These are phyloP conservation scores for Crithidia expoeki DNA, from an alignment of 208 protist genomes.

Conservation along the genomic window DNA sequence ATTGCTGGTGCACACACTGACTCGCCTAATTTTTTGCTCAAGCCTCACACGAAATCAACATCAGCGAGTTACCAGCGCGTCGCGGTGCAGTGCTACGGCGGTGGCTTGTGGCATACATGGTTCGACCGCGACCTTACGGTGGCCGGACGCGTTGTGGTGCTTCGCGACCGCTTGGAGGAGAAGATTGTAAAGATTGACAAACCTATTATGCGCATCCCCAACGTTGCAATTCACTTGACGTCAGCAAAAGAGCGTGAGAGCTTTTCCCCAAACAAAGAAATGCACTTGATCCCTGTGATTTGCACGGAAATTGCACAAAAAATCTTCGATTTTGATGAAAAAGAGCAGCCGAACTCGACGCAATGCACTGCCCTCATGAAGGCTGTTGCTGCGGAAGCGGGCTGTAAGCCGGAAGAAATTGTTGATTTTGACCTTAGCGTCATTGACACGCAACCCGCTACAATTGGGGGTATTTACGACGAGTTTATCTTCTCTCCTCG, in stretches of 20 bases:
- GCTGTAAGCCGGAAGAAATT: slow-evolving; percentile 82
- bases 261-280: slow-evolving; percentile 96
- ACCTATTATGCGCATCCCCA: slow-evolving; percentile 95
- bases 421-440: slow-evolving; percentile 96
- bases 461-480: slow-evolving; percentile 90
- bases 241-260: slow-evolving; percentile 60
- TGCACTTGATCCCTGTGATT: slow-evolving; percentile 94
- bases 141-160: slow-evolving; percentile 81
- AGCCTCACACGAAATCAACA: slow-evolving; percentile 58
- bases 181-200: slow-evolving; percentile 84
- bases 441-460: slow-evolving; percentile 91
- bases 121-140: slow-evolving; percentile 91
- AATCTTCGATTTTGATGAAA: slow-evolving; percentile 19
- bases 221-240: slow-evolving; percentile 96
- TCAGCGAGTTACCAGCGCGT: slow-evolving; percentile 61
- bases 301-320: slow-evolving; percentile 47
- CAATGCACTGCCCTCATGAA: slow-evolving; percentile 85
- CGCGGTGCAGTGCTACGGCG: slow-evolving; percentile 87
- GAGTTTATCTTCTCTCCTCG: slow-evolving; percentile 97
- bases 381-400: slow-evolving; percentile 63
- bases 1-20: slow-evolving; percentile 98
- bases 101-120: slow-evolving; percentile 91
- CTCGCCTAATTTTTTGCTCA: slow-evolving; percentile 92
- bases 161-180: slow-evolving; percentile 38
- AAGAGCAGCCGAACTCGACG: slow-evolving; percentile 11